Evolutionary conservation across 495 filamentous ascomycete species (phyloP).

Genomic region (Saxispiralis lemnorum): DNA sequence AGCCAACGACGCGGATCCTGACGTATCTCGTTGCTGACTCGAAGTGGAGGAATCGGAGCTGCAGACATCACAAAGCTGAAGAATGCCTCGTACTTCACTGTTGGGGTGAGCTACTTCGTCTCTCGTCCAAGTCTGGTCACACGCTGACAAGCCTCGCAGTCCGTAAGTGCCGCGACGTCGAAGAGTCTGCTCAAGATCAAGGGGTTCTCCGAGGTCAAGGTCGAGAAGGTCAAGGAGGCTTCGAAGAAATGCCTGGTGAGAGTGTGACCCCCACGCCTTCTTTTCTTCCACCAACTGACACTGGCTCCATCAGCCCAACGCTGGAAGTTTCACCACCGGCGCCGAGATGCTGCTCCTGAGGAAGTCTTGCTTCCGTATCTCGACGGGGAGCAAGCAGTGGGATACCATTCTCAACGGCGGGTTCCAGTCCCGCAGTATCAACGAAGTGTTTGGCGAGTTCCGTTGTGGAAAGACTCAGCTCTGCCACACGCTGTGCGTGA

Average conservation of each 20-base stretch:
- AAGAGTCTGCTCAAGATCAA: constrained; percentile 55
- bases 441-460: constrained; percentile 56
- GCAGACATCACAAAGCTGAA: constrained; percentile 63
- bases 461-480: constrained; percentile 55
- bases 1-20: not conserved
- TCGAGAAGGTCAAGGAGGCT: constrained; percentile 68
- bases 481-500: constrained; percentile 25
- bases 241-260: constrained; percentile 51
- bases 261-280: not conserved
- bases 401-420: constrained; percentile 58
- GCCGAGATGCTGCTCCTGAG: constrained; percentile 52
- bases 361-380: constrained; percentile 50
- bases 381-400: constrained; percentile 60
- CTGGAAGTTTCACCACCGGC: constrained; percentile 58
- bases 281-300: not conserved
- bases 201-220: constrained; percentile 66
- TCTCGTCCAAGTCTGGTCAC: not conserved
- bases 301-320: constrained; percentile 34
- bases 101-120: constrained; percentile 34
- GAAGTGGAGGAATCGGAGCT: constrained; percentile 43
- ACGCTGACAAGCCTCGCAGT: constrained; percentile 24
- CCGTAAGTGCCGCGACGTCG: constrained; percentile 47
- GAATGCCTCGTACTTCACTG: constrained; percentile 49
- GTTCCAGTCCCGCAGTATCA: constrained; percentile 68
- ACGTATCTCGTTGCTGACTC: constrained; percentile 5